These are phyloP conservation scores for Venturia oleaginea DNA, from an alignment of 2,329 filamentous ascomycete genomes.

Conservation along the genomic window DNA sequence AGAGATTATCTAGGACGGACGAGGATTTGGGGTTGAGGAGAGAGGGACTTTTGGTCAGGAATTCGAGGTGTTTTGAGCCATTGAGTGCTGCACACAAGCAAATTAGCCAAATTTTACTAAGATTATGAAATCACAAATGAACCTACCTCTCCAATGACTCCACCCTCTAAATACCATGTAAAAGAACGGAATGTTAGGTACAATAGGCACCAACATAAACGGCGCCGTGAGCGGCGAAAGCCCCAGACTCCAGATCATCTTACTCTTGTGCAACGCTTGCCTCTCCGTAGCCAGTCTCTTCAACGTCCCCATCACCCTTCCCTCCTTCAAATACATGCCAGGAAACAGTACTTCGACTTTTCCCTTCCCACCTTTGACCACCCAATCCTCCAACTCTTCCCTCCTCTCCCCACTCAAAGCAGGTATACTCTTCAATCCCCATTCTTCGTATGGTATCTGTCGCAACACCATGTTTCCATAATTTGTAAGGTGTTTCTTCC, in stretches of 20 bases:
- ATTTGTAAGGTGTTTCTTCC: slow-evolving; percentile 78
- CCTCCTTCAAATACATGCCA: slow-evolving; percentile 54
- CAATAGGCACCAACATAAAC: slow-evolving; percentile 71
- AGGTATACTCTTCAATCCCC: slow-evolving; percentile 91
- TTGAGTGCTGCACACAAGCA: slow-evolving; percentile 48
- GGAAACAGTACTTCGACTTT: slow-evolving; percentile 68
- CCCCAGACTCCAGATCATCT: slow-evolving; percentile 70
- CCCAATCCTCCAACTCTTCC: neutral
- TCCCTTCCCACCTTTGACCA: neutral
- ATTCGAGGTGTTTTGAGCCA: slow-evolving; percentile 77
- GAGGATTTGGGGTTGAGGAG: slow-evolving; percentile 60
- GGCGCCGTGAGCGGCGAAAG: slow-evolving; percentile 78
- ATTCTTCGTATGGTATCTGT: slow-evolving; percentile 92
- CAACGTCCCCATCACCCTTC: slow-evolving; percentile 57
- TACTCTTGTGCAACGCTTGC: slow-evolving; percentile 65
- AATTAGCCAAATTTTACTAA: neutral
- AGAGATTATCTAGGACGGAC: slow-evolving; percentile 63
- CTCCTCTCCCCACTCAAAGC: slow-evolving; percentile 41
- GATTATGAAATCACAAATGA: neutral
- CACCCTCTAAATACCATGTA: slow-evolving; percentile 83
- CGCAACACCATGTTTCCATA: slow-evolving; percentile 82
- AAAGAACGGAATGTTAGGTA: slow-evolving; percentile 95
- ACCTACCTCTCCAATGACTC: slow-evolving; percentile 27
- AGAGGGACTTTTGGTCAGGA: slow-evolving; percentile 61
- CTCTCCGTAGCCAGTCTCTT: slow-evolving; percentile 67